These are phyloP conservation scores for Xerophyta viscosa DNA, from an alignment of 106 monocot genomes.

Conservation along the genomic window DNA sequence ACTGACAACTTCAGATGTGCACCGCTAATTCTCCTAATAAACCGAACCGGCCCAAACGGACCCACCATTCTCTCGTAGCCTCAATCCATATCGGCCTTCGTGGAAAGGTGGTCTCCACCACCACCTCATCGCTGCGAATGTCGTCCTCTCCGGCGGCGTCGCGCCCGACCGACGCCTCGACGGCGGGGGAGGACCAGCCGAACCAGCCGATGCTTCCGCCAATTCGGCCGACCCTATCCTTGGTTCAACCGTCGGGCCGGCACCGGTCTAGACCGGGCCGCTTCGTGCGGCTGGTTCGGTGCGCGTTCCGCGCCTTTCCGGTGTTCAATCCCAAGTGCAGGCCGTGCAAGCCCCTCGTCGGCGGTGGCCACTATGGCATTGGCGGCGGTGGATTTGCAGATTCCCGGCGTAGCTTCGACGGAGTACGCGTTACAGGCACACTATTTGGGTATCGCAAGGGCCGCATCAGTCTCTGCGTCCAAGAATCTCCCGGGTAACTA, in stretches of 20 bases:
- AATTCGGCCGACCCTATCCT: not conserved
- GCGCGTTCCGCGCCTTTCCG: conserved; percentile 19
- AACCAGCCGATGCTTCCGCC: conserved; percentile 1
- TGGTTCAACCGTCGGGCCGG: conserved; percentile 3
- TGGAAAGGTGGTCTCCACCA: not conserved
- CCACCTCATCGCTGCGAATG: not conserved
- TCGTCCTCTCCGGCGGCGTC: not conserved
- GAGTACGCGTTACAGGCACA: conserved; percentile 27
- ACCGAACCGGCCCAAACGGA: not conserved
- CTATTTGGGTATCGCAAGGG: conserved; percentile 43
- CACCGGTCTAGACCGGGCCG: not conserved
- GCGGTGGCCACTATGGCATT: not conserved
- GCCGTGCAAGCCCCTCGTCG: not conserved
- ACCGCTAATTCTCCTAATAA: not conserved
- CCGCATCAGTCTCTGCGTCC: conserved; percentile 36
- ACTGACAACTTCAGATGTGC: not conserved
- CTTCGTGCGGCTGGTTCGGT: conserved; percentile 14
- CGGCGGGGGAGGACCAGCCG: not conserved
- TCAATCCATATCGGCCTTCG: not conserved
- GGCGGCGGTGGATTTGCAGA: not conserved
- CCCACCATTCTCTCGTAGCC: not conserved
- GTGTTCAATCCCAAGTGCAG: conserved; percentile 14
- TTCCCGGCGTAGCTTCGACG: not conserved
- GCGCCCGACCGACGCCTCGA: not conserved
- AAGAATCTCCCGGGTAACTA: conserved; percentile 7